These are phyloP conservation scores for Stephanodiscus triporus DNA, from an alignment of 108 stramenopile species.

Conservation along the genomic window DNA sequence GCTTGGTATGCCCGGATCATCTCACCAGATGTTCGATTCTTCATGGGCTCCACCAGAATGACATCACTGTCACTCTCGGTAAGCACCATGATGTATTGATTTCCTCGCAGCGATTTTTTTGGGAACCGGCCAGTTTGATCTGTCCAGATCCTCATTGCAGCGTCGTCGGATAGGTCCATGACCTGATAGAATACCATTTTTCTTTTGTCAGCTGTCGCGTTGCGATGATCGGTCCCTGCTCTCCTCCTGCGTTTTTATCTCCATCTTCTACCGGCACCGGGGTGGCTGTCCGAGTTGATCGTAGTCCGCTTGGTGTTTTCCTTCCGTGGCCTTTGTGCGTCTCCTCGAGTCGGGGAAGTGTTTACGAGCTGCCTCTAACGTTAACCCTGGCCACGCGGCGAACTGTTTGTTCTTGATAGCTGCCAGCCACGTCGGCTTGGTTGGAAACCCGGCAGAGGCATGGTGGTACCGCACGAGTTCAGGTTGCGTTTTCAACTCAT, in stretches of 20 bases:
- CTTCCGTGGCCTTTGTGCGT: constrained; percentile 17
- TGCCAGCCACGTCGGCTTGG: constrained; percentile 14
- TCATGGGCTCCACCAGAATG: no score
- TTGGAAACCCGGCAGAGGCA: constrained; percentile 17
- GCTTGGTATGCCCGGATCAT: no score
- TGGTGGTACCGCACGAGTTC: constrained; percentile 12
- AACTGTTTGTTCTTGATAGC: constrained; percentile 10
- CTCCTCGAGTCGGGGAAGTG: constrained; percentile 17
- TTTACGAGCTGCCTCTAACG: constrained; percentile 2
- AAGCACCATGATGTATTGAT: constrained; percentile 47
- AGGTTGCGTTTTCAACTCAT: background rate
- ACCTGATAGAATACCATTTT: no score
- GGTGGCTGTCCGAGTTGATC: constrained; percentile 11
- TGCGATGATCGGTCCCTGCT: no score
- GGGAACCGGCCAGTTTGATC: constrained; percentile 53
- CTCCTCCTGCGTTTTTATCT: background rate
- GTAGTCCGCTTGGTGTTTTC: constrained; percentile 3
- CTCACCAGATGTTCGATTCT: no score
- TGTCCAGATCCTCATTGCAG: constrained; percentile 20
- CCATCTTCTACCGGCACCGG: background rate
- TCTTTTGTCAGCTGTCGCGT: no score
- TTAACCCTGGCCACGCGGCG: constrained; percentile 25
- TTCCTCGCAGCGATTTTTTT: constrained; percentile 24
- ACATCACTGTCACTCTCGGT: constrained; percentile 49
- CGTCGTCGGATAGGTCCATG: background rate